phyloP scores from a whole-genome alignment of 768 basidiomycete genomes.

The Leucocoprinus sp. region DNA sequence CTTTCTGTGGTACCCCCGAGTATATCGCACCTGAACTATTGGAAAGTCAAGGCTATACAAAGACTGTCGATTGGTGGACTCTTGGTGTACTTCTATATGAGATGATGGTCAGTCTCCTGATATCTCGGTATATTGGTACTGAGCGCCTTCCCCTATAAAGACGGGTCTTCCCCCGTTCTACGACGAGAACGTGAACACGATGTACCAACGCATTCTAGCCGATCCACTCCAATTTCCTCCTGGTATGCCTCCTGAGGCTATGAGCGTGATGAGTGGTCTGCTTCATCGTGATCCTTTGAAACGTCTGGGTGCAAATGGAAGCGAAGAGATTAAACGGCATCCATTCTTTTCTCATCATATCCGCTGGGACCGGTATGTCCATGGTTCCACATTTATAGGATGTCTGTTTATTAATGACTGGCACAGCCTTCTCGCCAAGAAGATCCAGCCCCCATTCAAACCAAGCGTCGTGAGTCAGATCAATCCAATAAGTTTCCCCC shows the following conservation, averaged over 20 bases:
- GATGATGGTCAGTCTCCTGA: slow-evolving; percentile 66
- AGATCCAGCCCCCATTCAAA: slow-evolving; percentile 97
- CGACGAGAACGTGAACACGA: slow-evolving; percentile 96
- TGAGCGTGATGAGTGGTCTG: slow-evolving; percentile 81
- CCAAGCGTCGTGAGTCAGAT: slow-evolving; percentile 73
- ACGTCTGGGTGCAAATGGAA: slow-evolving; percentile 87
- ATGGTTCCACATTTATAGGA: not conserved
- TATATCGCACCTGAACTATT: slow-evolving; percentile 97
- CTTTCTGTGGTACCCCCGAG: slow-evolving; percentile 98
- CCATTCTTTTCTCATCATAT: slow-evolving; percentile 92
- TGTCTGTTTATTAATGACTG: slow-evolving; percentile 1
- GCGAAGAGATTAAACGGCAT: slow-evolving; percentile 93
- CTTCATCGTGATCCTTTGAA: slow-evolving; percentile 82
- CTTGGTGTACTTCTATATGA: slow-evolving; percentile 94
- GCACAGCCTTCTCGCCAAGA: slow-evolving; percentile 72
- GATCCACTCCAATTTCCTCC: slow-evolving; percentile 90
- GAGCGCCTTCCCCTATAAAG: slow-evolving; percentile 27
- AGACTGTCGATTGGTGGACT: slow-evolving; percentile 99
- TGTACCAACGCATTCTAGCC: slow-evolving; percentile 92
- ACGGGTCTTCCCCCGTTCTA: slow-evolving; percentile 98
- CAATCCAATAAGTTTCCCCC: not conserved
- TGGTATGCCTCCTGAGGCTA: slow-evolving; percentile 83
- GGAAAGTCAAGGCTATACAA: slow-evolving; percentile 94
- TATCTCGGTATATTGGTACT: not conserved
- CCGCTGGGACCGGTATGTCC: slow-evolving; percentile 72